These are phyloP conservation scores for Phytophthora quininea DNA, from an alignment of 352 stramenopile species.

Conservation along the genomic window DNA sequence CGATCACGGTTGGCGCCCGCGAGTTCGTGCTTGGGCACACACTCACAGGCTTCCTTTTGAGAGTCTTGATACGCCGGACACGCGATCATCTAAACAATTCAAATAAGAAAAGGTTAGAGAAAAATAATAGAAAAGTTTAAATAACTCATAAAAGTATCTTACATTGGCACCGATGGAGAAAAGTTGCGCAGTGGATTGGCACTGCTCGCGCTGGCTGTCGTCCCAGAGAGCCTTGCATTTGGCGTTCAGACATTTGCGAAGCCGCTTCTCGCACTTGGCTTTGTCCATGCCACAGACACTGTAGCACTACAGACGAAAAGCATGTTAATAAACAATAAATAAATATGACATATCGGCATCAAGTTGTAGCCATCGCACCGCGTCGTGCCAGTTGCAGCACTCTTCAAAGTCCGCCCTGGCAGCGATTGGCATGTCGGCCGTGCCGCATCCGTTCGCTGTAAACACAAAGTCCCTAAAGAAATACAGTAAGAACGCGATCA, in stretches of 20 bases:
- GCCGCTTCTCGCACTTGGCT: conserved; percentile 61
- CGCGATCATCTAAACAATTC: conserved; percentile 53
- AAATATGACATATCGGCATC: no score
- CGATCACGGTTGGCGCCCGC: conserved; percentile 45
- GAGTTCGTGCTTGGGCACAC: conserved; percentile 41
- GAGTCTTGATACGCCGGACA: conserved; percentile 69
- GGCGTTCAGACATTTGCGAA: conserved; percentile 78
- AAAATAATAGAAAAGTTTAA: not conserved
- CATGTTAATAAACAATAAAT: not conserved
- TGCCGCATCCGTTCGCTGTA: conserved; percentile 80
- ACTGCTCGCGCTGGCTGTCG: conserved; percentile 43
- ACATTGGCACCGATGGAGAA: conserved; percentile 68
- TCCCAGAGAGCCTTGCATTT: conserved; percentile 43
- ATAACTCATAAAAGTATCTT: not conserved
- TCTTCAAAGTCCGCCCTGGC: conserved; percentile 55
- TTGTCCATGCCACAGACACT: conserved; percentile 83
- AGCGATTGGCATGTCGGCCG: conserved; percentile 57
- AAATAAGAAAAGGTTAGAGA: not conserved
- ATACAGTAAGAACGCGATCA: not conserved
- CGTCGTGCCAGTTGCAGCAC: conserved; percentile 86
- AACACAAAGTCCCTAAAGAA: conserved; percentile 66
- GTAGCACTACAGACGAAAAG: conserved; percentile 58
- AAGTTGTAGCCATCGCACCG: conserved; percentile 29
- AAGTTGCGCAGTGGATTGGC: conserved; percentile 65
- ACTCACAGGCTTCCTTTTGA: conserved; percentile 76